Conservation (phyloP, 768 basidiomycete genomes). For the Saitozyma podzolica region DNA sequence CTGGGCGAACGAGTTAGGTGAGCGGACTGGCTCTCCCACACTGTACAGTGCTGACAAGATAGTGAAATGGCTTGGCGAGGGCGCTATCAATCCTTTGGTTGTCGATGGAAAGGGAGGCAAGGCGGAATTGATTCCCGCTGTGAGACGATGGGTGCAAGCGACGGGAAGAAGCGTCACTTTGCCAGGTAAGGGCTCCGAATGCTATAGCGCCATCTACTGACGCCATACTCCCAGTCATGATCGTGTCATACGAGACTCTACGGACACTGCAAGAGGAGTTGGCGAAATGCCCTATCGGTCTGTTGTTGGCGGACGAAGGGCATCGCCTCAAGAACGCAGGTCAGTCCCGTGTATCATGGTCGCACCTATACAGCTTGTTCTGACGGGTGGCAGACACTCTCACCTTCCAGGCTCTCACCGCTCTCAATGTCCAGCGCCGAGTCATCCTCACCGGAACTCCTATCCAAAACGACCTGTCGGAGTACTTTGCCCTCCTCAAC, state of each 20-base stretch:
- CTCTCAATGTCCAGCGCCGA: constrained; percentile 80
- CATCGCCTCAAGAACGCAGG: constrained; percentile 96
- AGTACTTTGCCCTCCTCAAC: constrained; percentile 89
- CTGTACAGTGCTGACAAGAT: constrained; percentile 1
- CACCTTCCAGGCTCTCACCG: constrained; percentile 80
- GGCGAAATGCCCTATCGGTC: constrained; percentile 75
- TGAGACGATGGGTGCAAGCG: constrained; percentile 86
- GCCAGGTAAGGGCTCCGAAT: constrained; percentile 64
- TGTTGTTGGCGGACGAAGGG: constrained; percentile 95
- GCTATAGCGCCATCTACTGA: background rate
- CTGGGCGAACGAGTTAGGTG: constrained; percentile 95
- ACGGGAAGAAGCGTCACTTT: constrained; percentile 85
- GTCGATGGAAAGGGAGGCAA: constrained; percentile 92
- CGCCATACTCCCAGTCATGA: constrained; percentile 69
- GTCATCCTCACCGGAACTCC: constrained; percentile 94
- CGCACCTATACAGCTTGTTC: background rate
- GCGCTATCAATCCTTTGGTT: constrained; percentile 73
- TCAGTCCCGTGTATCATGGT: constrained; percentile 50
- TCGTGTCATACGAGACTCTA: constrained; percentile 95
- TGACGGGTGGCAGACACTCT: constrained; percentile 64
- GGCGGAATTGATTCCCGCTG: constrained; percentile 71
- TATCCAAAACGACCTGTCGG: constrained; percentile 88
- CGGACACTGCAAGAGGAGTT: constrained; percentile 76
- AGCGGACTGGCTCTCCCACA: constrained; percentile 27
- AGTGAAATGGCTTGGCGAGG: constrained; percentile 95